phyloP scores from a whole-genome alignment of 129 eudicot species.

The Saposhnikovia divaricata region DNA sequence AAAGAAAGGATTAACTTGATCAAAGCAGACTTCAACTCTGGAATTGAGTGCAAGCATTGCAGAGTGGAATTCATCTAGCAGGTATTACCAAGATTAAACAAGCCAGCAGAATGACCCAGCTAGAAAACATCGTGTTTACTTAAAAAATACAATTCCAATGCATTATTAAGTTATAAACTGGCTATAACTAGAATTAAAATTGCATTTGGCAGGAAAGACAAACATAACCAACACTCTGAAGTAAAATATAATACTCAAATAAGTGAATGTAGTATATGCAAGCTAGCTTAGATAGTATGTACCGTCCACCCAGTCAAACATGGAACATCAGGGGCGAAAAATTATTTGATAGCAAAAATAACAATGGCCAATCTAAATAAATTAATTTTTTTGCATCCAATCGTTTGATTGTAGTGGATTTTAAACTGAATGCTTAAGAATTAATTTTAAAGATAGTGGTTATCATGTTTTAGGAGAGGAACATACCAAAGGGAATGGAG shows the following conservation, averaged over 20 bases:
- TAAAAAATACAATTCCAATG: slow-evolving; percentile 8
- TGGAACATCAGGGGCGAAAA: not conserved
- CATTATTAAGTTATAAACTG: not conserved
- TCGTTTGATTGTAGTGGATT: not conserved
- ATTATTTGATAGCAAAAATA: not conserved
- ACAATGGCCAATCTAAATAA: not conserved
- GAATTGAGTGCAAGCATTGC: slow-evolving; percentile 93
- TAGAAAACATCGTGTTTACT: slow-evolving; percentile 9
- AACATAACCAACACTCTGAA: not conserved
- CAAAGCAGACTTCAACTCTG: slow-evolving; percentile 91
- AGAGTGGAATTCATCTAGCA: slow-evolving; percentile 97
- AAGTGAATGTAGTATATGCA: not conserved
- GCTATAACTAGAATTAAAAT: not conserved
- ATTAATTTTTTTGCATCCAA: not conserved
- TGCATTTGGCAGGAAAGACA: not conserved
- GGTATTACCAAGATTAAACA: slow-evolving; percentile 85
- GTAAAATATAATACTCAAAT: not conserved
- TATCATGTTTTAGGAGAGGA: not conserved
- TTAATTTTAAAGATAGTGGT: not conserved
- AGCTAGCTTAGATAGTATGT: not conserved
- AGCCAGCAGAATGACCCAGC: slow-evolving; percentile 97
- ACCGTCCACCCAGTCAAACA: not conserved
- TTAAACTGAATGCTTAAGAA: not conserved
- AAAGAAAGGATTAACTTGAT: slow-evolving; percentile 42
- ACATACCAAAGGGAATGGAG: not conserved